phyloP scores from a whole-genome alignment of 768 basidiomycete species.

The Cystofilobasidium macerans region DNA sequence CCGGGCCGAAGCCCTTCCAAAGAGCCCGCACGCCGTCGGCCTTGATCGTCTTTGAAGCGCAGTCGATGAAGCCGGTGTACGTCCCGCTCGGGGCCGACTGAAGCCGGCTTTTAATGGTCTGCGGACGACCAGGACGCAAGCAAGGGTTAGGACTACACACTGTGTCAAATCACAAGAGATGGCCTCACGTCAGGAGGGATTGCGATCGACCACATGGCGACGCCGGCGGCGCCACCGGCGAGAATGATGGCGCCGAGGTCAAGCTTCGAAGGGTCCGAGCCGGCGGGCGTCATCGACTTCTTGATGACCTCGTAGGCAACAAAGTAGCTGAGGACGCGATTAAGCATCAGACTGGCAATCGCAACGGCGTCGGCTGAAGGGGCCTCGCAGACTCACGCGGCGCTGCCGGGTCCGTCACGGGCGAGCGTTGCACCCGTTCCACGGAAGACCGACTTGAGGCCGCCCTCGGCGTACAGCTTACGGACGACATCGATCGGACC shows the following conservation, averaged over 20 bases:
- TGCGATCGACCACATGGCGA: conserved; percentile 96
- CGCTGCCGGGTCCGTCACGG: conserved; percentile 91
- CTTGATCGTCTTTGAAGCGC: conserved; percentile 80
- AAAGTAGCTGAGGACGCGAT: conserved; percentile 59
- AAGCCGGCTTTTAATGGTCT: conserved; percentile 91
- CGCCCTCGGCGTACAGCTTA: conserved; percentile 88
- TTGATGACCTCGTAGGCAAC: conserved; percentile 94
- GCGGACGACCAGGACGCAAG: neutral
- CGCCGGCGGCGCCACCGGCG: conserved; percentile 86
- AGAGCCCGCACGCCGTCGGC: conserved; percentile 72
- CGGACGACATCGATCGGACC: conserved; percentile 84
- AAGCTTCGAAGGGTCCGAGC: conserved; percentile 65
- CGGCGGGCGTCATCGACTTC: conserved; percentile 67
- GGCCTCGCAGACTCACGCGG: conserved; percentile 70
- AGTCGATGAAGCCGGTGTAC: conserved; percentile 90
- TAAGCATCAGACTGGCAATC: neutral
- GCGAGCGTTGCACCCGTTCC: conserved; percentile 88
- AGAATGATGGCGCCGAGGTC: conserved; percentile 76
- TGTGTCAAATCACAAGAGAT: neutral
- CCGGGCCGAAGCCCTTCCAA: conserved; percentile 96
- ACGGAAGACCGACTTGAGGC: conserved; percentile 77
- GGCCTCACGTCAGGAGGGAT: conserved; percentile 85
- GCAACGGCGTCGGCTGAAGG: neutral
- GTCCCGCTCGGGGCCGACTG: conserved; percentile 96
- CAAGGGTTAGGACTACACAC: no score